Conservation (phyloP, 106 monocot species). For the Dioscorea dumetorum region DNA sequence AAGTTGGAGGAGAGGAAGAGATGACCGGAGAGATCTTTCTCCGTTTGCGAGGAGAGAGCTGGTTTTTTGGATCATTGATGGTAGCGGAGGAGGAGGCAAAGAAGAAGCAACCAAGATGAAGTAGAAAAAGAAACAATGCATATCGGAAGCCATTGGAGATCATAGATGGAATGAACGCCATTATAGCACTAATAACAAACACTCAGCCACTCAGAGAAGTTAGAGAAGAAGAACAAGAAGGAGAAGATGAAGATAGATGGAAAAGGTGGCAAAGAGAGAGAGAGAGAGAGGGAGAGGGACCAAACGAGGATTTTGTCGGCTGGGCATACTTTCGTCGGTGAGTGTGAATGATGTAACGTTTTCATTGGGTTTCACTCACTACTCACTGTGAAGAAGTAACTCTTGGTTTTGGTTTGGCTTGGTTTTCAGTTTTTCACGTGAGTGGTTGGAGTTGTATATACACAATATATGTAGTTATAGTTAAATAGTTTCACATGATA, state of each 20-base stretch:
- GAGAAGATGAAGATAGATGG: neutral
- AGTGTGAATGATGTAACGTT: too few relatives aligned
- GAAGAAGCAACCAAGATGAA: conserved; percentile 25
- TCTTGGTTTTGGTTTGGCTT: too few relatives aligned
- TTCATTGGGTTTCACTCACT: too few relatives aligned
- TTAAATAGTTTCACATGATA: too few relatives aligned
- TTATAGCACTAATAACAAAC: too few relatives aligned
- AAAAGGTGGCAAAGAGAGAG: neutral
- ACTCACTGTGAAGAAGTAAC: too few relatives aligned
- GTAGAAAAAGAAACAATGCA: conserved; percentile 11
- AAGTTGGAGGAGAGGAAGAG: neutral
- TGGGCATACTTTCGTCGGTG: too few relatives aligned
- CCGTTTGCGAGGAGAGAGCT: neutral
- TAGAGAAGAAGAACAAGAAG: neutral
- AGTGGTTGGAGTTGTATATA: too few relatives aligned
- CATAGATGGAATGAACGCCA: neutral
- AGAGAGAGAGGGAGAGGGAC: neutral
- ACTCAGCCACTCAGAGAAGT: too few relatives aligned
- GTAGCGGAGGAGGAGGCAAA: conserved; percentile 1
- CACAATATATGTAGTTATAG: too few relatives aligned
- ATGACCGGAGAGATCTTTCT: conserved; percentile 10
- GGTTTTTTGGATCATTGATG: neutral
- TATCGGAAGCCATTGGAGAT: conserved; percentile 8
- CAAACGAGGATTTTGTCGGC: too few relatives aligned
- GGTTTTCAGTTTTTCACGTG: too few relatives aligned